Conservation (phyloP, 129 eudicot species). For the Centrapalus pauciflorus region DNA sequence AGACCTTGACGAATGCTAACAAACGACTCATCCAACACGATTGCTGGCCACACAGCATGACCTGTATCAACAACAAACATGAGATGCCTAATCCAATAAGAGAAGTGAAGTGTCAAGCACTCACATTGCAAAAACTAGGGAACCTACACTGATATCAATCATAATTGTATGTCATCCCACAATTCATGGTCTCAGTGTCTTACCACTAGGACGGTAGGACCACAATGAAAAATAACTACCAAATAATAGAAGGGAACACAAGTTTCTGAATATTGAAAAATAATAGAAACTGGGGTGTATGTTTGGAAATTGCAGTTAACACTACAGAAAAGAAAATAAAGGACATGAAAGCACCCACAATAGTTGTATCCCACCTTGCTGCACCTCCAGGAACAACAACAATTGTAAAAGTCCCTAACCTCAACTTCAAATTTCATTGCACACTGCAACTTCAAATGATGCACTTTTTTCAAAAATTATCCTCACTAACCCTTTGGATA, state of each 20-base stretch:
- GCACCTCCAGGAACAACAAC: not conserved
- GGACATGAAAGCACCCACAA: not conserved
- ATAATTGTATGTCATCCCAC: too few species aligned
- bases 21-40: slow-evolving; percentile 73
- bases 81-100: slow-evolving; percentile 5
- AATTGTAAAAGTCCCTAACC: not conserved
- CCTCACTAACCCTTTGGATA: not conserved
- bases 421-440: too few species aligned
- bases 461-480: not conserved
- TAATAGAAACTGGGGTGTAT: not conserved
- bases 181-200: not conserved
- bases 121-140: not conserved
- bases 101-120: not conserved
- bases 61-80: slow-evolving; percentile 39
- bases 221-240: not conserved
- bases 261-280: not conserved
- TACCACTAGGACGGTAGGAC: not conserved
- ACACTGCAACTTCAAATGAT: not conserved
- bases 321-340: not conserved
- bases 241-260: not conserved
- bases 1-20: slow-evolving; percentile 66
- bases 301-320: not conserved
- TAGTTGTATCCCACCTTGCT: not conserved
- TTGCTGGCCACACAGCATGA: slow-evolving; percentile 94
- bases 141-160: not conserved